Evolutionary conservation across 495 filamentous ascomycete species (phyloP).

Genomic region (Aspergillus asperescens): DNA sequence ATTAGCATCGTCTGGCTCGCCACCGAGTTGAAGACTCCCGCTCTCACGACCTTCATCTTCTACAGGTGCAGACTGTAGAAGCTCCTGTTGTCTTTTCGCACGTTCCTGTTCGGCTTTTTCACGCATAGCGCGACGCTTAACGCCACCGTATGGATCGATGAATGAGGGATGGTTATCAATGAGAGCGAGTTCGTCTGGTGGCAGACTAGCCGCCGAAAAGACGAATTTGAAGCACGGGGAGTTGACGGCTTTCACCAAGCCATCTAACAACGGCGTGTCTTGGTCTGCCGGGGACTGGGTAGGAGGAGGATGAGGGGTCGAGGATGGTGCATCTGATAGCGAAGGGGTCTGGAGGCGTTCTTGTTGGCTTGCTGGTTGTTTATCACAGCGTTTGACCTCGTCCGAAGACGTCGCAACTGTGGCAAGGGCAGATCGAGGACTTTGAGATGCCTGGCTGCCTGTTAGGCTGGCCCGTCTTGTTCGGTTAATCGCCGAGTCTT

Average conservation of each 20-base stretch:
- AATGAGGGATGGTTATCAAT: slow-evolving; percentile 67
- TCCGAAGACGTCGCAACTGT: slow-evolving; percentile 46
- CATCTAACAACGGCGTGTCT: slow-evolving; percentile 39
- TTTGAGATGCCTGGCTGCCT: slow-evolving; percentile 72
- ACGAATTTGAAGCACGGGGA: slow-evolving; percentile 56
- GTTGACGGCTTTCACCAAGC: slow-evolving; percentile 48
- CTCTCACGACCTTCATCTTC: slow-evolving; percentile 63
- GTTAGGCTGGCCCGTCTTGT: slow-evolving; percentile 69
- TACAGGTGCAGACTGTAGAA: slow-evolving; percentile 42
- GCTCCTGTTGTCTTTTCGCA: slow-evolving; percentile 54
- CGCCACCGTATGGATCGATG: slow-evolving; percentile 73
- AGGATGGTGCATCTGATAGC: slow-evolving; percentile 13
- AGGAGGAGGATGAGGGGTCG: slow-evolving; percentile 19
- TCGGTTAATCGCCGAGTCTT: slow-evolving; percentile 60
- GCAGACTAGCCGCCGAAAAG: slow-evolving; percentile 49
- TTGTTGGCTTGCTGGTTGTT: slow-evolving; percentile 25
- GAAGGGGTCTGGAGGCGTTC: slow-evolving; percentile 24
- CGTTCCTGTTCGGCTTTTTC: slow-evolving; percentile 62
- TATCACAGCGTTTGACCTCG: slow-evolving; percentile 37
- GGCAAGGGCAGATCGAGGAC: slow-evolving; percentile 65
- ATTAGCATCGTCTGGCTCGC: slow-evolving; percentile 73
- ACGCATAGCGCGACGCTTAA: slow-evolving; percentile 65
- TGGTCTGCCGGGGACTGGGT: slow-evolving; percentile 20
- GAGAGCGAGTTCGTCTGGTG: slow-evolving; percentile 49
- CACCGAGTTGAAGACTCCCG: slow-evolving; percentile 83